phyloP scores from a whole-genome alignment of 805 yeast genomes.

The Schwanniomyces pseudopolymorphus region DNA sequence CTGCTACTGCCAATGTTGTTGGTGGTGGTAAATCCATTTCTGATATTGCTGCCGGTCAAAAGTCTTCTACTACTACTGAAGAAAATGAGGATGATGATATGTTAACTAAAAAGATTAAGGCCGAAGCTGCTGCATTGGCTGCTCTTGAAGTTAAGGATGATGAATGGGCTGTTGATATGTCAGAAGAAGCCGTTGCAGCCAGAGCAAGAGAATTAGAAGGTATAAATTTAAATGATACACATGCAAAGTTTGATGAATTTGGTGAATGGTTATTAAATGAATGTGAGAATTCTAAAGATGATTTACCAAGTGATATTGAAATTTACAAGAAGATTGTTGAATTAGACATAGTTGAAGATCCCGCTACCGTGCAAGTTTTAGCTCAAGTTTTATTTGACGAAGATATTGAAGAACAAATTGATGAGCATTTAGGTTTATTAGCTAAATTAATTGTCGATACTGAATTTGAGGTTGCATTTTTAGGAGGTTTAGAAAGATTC shows the following conservation, averaged over 20 bases:
- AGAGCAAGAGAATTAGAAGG: conserved; percentile 88
- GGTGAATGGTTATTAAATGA: conserved; percentile 82
- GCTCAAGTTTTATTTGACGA: conserved; percentile 88
- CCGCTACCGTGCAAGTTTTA: conserved; percentile 83
- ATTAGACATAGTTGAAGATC: conserved; percentile 66
- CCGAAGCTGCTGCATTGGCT: conserved; percentile 70
- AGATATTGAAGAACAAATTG: conserved; percentile 68
- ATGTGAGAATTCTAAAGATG: conserved; percentile 52
- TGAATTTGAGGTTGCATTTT: conserved; percentile 80
- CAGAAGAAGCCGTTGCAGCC: conserved; percentile 91
- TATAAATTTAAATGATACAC: conserved; percentile 44
- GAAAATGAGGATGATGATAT: conserved; percentile 63
- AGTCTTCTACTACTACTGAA: conserved; percentile 18
- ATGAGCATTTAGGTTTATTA: conserved; percentile 78
- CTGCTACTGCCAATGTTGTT: conserved; percentile 85
- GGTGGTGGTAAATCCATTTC: conserved; percentile 83
- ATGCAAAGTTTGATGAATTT: conserved; percentile 64
- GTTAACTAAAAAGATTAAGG: conserved; percentile 74
- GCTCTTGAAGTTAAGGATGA: conserved; percentile 77
- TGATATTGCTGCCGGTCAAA: conserved; percentile 64
- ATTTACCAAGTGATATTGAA: conserved; percentile 81
- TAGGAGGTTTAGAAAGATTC: conserved; percentile 95
- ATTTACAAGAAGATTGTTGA: conserved; percentile 87
- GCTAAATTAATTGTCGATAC: conserved; percentile 65
- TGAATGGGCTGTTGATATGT: conserved; percentile 97